Conservation (phyloP, 139 green algal genomes). For the Coelastrella sp. region DNA sequence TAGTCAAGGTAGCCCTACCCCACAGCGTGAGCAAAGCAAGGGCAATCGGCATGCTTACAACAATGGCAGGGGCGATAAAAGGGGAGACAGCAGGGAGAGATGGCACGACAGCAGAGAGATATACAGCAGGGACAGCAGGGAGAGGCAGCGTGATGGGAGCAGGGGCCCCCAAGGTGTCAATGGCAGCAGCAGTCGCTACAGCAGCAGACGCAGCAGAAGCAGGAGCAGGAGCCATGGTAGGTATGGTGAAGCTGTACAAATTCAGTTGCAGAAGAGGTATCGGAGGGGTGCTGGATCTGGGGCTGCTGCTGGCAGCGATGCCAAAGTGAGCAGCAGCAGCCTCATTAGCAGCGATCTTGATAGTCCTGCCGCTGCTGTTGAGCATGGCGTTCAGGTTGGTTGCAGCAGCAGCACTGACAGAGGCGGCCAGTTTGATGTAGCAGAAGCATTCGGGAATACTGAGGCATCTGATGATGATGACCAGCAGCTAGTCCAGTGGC, state of each 20-base stretch:
- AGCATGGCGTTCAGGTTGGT: background rate
- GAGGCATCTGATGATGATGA: background rate
- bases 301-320: background rate
- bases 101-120: background rate
- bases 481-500: conserved; percentile 11
- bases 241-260: background rate
- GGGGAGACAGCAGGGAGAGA: background rate
- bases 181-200: background rate
- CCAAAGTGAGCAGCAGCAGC: background rate
- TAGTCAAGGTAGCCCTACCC: background rate
- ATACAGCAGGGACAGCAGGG: background rate
- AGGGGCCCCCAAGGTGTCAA: background rate
- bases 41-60: background rate
- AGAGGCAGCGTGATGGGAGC: background rate
- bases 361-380: background rate
- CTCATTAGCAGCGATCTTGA: background rate
- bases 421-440: background rate
- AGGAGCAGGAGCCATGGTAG: background rate
- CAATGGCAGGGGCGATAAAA: background rate
- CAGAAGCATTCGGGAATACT: background rate
- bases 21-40: background rate
- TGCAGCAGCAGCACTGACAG: background rate
- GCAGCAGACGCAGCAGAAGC: background rate
- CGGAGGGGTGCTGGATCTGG: background rate
- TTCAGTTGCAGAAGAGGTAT: background rate